Percentiles rank a stretch among this genome's conserved stretches.
Evolutionary conservation across 139 green algal genomes (phyloP).

Genomic region (Picochlorum costavermella): DNA sequence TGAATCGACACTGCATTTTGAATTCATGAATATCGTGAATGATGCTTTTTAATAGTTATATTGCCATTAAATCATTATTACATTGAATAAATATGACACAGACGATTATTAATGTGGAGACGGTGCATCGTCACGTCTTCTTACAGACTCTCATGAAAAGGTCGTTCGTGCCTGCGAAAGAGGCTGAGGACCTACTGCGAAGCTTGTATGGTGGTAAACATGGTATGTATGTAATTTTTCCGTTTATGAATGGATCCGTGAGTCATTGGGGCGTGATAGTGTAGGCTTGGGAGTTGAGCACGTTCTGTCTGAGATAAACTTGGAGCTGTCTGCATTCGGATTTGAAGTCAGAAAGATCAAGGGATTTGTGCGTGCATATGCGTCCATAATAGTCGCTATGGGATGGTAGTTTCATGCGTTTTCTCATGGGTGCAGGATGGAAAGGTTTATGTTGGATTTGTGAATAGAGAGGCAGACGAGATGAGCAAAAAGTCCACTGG

Average conservation of each 20-base stretch:
- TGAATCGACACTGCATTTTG: no score
- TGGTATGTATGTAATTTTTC: not conserved
- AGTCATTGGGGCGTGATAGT: not conserved
- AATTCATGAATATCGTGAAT: no score
- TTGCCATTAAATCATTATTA: not conserved
- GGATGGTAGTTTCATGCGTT: not conserved
- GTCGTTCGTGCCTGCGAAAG: constrained; percentile 1
- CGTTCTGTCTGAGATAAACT: constrained; percentile 6
- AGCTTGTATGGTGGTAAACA: not conserved
- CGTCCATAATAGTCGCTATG: not conserved
- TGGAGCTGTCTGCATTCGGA: not conserved
- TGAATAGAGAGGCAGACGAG: constrained; percentile 19
- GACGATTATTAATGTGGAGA: not conserved
- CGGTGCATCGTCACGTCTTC: constrained; percentile 4
- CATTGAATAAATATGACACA: not conserved
- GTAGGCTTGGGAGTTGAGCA: not conserved
- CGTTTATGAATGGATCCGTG: no score
- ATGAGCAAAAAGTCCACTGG: constrained; percentile 6
- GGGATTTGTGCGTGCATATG: constrained; percentile 3
- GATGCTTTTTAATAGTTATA: not conserved
- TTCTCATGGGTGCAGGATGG: not conserved
- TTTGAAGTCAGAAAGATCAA: constrained; percentile 11
- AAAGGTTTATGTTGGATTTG: constrained; percentile 15
- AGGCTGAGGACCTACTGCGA: constrained; percentile 9
- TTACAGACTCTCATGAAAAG: constrained; percentile 15